Evolutionary conservation across 2,329 filamentous ascomycete genomes (phyloP).

Genomic region (Amylocarpus encephaloides): DNA sequence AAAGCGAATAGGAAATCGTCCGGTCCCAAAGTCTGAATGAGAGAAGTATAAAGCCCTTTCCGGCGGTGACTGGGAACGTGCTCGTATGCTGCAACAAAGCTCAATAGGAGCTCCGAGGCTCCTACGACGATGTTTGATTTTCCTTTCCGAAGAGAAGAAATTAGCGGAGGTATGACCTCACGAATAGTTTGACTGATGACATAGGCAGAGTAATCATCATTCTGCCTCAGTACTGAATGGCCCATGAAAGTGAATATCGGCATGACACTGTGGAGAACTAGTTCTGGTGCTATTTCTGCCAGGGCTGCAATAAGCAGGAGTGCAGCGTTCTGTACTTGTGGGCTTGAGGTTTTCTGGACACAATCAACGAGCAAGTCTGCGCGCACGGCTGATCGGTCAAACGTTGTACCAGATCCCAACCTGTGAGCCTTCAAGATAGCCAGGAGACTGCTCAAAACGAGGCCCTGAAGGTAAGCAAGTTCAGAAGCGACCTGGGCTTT

Average conservation of each 20-base stretch:
- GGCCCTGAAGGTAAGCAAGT: conserved; percentile 80
- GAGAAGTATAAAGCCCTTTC: conserved; percentile 72
- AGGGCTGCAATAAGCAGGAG: conserved; percentile 81
- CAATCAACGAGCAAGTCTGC: conserved; percentile 91
- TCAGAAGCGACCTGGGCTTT: conserved; percentile 76
- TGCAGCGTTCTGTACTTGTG: conserved; percentile 88
- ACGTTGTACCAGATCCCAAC: conserved; percentile 50
- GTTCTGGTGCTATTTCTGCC: conserved; percentile 79
- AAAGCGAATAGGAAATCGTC: conserved; percentile 85
- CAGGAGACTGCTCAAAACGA: conserved; percentile 75
- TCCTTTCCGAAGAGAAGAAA: conserved; percentile 75
- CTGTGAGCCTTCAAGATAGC: conserved; percentile 78
- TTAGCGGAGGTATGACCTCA: conserved; percentile 85
- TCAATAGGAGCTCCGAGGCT: conserved; percentile 83
- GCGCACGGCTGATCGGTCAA: conserved; percentile 74
- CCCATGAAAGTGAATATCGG: conserved; percentile 99
- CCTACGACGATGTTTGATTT: conserved; percentile 72
- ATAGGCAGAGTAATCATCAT: conserved; percentile 93
- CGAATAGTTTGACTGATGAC: conserved; percentile 94
- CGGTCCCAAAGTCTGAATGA: conserved; percentile 78
- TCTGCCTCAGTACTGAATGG: conserved; percentile 80
- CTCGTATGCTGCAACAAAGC: conserved; percentile 93
- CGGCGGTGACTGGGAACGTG: conserved; percentile 87
- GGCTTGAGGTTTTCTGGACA: conserved; percentile 83
- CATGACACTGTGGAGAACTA: conserved; percentile 96